Evolutionary conservation across 164 flowering plant genomes (phyloP).

Genomic region (Vitis amurensis): DNA sequence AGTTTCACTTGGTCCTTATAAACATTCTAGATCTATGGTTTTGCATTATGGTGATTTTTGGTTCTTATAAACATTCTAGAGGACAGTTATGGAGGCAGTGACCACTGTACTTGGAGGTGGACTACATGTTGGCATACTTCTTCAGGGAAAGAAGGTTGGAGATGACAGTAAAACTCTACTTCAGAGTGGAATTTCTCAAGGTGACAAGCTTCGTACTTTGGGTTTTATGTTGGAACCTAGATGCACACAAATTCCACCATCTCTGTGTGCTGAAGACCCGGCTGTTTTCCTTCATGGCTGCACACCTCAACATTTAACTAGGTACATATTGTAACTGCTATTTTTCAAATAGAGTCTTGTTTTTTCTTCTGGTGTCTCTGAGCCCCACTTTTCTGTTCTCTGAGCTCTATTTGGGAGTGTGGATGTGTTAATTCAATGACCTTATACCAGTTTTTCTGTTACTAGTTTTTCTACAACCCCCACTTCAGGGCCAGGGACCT

Average conservation of each 20-base stretch:
- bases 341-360: too few relatives aligned
- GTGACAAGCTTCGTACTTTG: slow-evolving; percentile 55
- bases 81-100: slow-evolving; percentile 85
- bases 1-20: background rate
- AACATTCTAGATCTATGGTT: background rate
- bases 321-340: slow-evolving; percentile 33
- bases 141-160: slow-evolving; percentile 75
- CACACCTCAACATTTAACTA: slow-evolving; percentile 31
- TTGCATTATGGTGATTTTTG: background rate
- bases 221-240: slow-evolving; percentile 81
- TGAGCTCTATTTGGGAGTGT: background rate
- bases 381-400: too few relatives aligned
- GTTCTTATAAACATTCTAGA: slow-evolving; percentile 35
- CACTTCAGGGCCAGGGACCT: slow-evolving; percentile 30
- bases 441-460: background rate
- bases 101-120: slow-evolving; percentile 75
- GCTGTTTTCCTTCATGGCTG: slow-evolving; percentile 24
- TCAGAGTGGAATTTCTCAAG: slow-evolving; percentile 69
- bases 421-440: background rate
- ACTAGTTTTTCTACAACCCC: background rate
- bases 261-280: slow-evolving; percentile 39
- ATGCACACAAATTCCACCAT: slow-evolving; percentile 27
- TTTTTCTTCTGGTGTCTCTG: too few relatives aligned
- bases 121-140: slow-evolving; percentile 64
- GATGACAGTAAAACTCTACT: slow-evolving; percentile 81